Base-by-base conservation (phyloP, 768 basidiomycete species). In the Daedaleopsis nitida region DNA sequence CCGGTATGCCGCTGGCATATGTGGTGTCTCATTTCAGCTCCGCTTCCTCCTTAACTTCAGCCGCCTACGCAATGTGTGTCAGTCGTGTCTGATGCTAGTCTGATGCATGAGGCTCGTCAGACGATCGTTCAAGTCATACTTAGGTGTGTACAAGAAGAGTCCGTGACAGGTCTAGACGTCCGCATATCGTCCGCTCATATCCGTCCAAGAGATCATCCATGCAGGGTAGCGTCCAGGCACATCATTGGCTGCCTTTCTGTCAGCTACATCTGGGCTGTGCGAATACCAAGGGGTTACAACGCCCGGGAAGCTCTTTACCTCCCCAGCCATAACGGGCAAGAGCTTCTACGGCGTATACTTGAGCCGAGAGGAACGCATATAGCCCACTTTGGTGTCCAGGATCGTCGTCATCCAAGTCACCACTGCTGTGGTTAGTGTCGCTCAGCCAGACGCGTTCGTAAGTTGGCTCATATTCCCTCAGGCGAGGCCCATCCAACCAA, bases 281-380 rank as follows among this genome's bases (percentile, higher is more conserved):
- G 60, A 52, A 17, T 19, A 12, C 21, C 19, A 38, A 43, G 24
- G 11, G 44, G 12, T 21, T 24, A 51, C 54, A 60, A 39, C 42
- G 37, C 45, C 60, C 60, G 60, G 55, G 44, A 56, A 61, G 49
- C 60, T 61, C 60, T 61, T 55, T 61, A 61, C 60, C 43, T 61
- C 60, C 60, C 49, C 60, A 55, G 38, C 54, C 54, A 47, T 13
- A 16, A 50, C 45, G 49, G 50, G 35, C 23, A 21, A 23, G 19
- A 11, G 10, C 47, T 10, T 49, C 47, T 6, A 49, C 47, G 47
- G 21, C 47, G 19, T 49, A 16, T 8, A 14, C 47, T 49, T 23
- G 21, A 24, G 23, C 47, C 47, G 17, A n/a, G 8, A 49, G 19
- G 19, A 23, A 21, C 47, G 23, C 47, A 1, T 5, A 23, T 4